Evolutionary conservation across 2,329 filamentous ascomycete species (phyloP).

Genomic region (Fusarium cicatricum): DNA sequence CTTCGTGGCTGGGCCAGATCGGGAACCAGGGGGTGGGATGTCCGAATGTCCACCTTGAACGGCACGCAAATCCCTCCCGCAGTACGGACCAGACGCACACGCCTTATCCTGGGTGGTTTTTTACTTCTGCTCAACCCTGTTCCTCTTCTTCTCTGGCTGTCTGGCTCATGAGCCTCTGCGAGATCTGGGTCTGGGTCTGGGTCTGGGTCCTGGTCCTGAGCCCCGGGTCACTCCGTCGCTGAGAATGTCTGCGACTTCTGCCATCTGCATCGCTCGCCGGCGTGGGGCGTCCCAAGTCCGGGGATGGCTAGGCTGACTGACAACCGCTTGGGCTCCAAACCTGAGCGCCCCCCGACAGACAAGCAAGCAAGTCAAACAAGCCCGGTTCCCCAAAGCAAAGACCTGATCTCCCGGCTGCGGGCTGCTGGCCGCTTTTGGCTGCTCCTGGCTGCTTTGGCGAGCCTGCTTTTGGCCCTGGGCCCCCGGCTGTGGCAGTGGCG

Average conservation of each 20-base stretch:
- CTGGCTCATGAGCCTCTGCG: background rate
- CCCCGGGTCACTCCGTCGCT: slow-evolving; percentile 19
- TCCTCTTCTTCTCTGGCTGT: background rate
- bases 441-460: slow-evolving; percentile 28
- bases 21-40: slow-evolving; percentile 37
- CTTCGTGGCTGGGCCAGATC: slow-evolving; percentile 41
- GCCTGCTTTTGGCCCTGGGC: slow-evolving; percentile 29
- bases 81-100: slow-evolving; percentile 4
- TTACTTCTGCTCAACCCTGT: slow-evolving; percentile 7
- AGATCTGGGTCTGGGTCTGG: slow-evolving; percentile 10
- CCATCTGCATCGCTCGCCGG: slow-evolving; percentile 12
- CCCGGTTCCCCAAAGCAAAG: slow-evolving; percentile 10
- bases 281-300: slow-evolving; percentile 16
- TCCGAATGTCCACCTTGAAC: slow-evolving; percentile 27
- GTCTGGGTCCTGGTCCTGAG: slow-evolving; percentile 3
- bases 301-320: slow-evolving; percentile 20
- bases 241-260: background rate
- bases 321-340: slow-evolving; percentile 7
- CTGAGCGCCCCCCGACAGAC: slow-evolving; percentile 1
- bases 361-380: background rate
- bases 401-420: slow-evolving; percentile 10
- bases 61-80: slow-evolving; percentile 37
- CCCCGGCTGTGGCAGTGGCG: slow-evolving; percentile 34
- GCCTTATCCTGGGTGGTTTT: slow-evolving; percentile 15
- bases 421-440: slow-evolving; percentile 30